Percentiles rank a stretch among this genome's conserved stretches.
Conservation (phyloP, 345 rosid species). For the Bretschneidera sinensis region DNA sequence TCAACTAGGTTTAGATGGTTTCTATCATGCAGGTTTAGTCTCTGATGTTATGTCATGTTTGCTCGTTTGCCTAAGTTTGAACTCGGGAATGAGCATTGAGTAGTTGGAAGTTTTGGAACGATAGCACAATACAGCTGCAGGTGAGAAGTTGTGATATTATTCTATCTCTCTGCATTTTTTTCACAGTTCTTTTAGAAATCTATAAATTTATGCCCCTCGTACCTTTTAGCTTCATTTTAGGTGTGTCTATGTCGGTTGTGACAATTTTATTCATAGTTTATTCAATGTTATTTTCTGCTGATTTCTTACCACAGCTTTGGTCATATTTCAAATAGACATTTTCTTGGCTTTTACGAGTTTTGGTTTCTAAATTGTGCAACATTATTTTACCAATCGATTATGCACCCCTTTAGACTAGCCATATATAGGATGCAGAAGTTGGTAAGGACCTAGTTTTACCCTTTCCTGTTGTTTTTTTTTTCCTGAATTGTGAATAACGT, state of each 20-base stretch:
- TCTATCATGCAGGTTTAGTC: constrained; percentile 63
- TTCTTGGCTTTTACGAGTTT: constrained; percentile 2
- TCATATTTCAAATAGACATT: constrained; percentile 10
- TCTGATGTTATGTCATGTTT: constrained; percentile 21
- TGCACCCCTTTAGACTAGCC: constrained; percentile 11
- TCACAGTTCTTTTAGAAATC: background rate
- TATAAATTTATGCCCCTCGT: background rate
- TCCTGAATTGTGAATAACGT: constrained; percentile 40
- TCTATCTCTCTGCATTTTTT: constrained; percentile 9
- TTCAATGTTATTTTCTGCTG: background rate
- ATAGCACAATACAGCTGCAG: constrained; percentile 30
- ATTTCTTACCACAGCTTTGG: constrained; percentile 1
- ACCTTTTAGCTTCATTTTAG: constrained; percentile 7
- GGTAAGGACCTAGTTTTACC: constrained; percentile 28
- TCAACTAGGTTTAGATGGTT: constrained; percentile 48
- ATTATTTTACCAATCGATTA: constrained; percentile 2
- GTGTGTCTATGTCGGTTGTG: background rate
- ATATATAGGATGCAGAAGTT: constrained; percentile 19
- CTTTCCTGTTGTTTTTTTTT: constrained; percentile 16
- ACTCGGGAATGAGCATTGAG: constrained; percentile 21
- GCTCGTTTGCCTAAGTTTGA: constrained; percentile 18
- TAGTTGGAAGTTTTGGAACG: constrained; percentile 33
- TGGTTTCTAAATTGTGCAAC: constrained; percentile 2
- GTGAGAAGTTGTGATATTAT: constrained; percentile 28
- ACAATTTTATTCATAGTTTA: constrained; percentile 2